Base-by-base conservation (phyloP, 306 rosid species). In the Trifolium fragiferum region DNA sequence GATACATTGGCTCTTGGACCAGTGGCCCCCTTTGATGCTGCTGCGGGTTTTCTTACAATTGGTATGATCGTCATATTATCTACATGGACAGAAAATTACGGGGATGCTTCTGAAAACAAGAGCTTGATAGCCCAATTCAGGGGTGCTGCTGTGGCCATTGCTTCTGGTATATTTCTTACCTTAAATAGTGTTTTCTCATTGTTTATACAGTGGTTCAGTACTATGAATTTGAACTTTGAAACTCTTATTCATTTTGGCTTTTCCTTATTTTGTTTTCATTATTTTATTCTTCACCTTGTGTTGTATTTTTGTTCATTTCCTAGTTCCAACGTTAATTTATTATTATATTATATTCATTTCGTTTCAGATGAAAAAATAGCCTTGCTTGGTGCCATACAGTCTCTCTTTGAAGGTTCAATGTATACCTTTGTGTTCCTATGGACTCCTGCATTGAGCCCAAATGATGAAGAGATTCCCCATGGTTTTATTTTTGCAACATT, bases 1-100 rank as follows among this genome's bases (percentile, higher is more conserved):
- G 90, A 90, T 84, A 76, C 90, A 16, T 73, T 95, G 81, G 79
- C 84, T 81, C 92, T 90, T 62, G 98, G 99, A 79, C 98, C 98
- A 9, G 98, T 95, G 73, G 90, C 99, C 33, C 99, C 99, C 79
- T 92, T 95, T 80, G 99, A 95, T 76, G 99, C 97, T 67, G 99
- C 99, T 81, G 86, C 97, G 7, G 92, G 98, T 86, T 92, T 95
- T 82, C 92, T 92, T 72, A 96, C 96, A 47, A 84, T 92, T 80
- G 98, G 99, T 67, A 90, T 92, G 99, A 88, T 88, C 66, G 7
- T 95, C 77, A 92, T 92, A 82, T 50, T 92, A 76, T 83, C 86
- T 76, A 71, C 97, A 33, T 95, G 99, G 99, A 53, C 90, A 30
- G 99, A 95, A 84, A 95, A 92, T 79, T 90, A 57, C 72, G 99